These are phyloP conservation scores for Marasmius fiardii DNA, from an alignment of 1,284 basidiomycete genomes.

Conservation along the genomic window DNA sequence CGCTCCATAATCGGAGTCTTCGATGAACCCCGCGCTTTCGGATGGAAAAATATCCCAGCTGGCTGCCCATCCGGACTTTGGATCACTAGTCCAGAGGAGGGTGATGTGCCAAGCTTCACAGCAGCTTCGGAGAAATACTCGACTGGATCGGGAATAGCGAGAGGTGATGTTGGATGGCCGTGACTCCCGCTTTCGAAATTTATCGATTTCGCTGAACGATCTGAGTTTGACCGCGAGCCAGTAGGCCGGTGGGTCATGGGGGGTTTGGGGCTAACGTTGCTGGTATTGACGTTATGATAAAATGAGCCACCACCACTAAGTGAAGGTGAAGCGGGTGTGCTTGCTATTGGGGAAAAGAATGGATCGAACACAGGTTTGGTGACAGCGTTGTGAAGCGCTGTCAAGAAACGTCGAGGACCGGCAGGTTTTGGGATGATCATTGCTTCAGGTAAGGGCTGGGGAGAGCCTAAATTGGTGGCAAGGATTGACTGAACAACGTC, in stretches of 20 bases:
- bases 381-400: constrained; percentile 84
- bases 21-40: constrained; percentile 30
- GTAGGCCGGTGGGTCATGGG: constrained; percentile 41
- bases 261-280: constrained; percentile 20
- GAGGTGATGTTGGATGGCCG: constrained; percentile 65
- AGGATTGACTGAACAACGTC: constrained; percentile 79
- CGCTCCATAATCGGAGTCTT: constrained; percentile 35
- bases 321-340: constrained; percentile 75
- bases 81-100: constrained; percentile 86
- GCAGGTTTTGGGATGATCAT: constrained; percentile 96
- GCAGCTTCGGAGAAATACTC: constrained; percentile 87
- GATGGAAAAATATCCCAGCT: constrained; percentile 94
- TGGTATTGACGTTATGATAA: constrained; percentile 27
- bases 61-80: constrained; percentile 92
- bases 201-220: constrained; percentile 54
- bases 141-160: constrained; percentile 71
- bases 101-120: constrained; percentile 65
- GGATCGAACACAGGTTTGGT: constrained; percentile 85
- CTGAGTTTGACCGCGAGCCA: constrained; percentile 54
- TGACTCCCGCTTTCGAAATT: constrained; percentile 38
- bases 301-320: constrained; percentile 42
- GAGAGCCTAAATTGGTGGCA: constrained; percentile 36
- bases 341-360: constrained; percentile 89
- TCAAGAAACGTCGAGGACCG: constrained; percentile 87
- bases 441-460: constrained; percentile 68